A percentile compares a stretch with the other conserved stretches of the same genome.
Conservation (phyloP, 2,329 filamentous ascomycete species). For the Cadophora luteo-olivacea region DNA sequence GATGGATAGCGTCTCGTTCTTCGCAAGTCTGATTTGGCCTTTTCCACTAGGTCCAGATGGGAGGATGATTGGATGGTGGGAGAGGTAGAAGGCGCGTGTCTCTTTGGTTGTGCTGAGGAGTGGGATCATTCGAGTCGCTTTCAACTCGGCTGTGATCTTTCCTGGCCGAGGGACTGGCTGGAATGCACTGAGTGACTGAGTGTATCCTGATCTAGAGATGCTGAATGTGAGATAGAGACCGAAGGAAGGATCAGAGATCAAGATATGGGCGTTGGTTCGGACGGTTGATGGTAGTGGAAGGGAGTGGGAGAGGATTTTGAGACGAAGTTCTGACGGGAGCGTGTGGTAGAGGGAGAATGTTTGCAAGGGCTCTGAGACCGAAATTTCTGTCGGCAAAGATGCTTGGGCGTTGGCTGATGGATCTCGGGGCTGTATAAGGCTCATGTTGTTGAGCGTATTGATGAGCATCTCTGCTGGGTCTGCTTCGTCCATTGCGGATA, state of each 20-base stretch:
- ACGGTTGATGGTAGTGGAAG: constrained; percentile 5
- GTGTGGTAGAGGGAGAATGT: constrained; percentile 10
- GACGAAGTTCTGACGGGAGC: constrained; percentile 20
- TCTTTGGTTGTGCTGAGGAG: constrained; percentile 16
- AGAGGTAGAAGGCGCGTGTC: constrained; percentile 11
- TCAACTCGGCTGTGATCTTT: neutral
- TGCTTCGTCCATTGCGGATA: neutral
- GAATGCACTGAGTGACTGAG: neutral
- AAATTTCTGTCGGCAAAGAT: neutral
- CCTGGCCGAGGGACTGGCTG: neutral
- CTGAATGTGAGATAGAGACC: constrained; percentile 20
- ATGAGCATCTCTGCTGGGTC: neutral
- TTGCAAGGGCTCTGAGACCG: neutral
- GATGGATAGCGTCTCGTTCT: neutral
- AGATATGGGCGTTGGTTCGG: neutral
- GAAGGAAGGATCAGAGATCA: constrained; percentile 18
- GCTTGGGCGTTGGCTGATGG: neutral
- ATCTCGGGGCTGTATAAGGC: neutral
- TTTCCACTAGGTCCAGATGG: constrained; percentile 7
- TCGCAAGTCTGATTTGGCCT: constrained; percentile 1
- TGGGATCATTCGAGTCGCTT: neutral
- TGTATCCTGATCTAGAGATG: neutral
- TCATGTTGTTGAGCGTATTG: neutral
- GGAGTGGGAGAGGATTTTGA: constrained; percentile 18
- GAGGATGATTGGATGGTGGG: neutral